A percentile compares a stretch with the other conserved stretches of the same genome.
Evolutionary conservation across 306 rosid species (phyloP).

Genomic region (Senna tora): DNA sequence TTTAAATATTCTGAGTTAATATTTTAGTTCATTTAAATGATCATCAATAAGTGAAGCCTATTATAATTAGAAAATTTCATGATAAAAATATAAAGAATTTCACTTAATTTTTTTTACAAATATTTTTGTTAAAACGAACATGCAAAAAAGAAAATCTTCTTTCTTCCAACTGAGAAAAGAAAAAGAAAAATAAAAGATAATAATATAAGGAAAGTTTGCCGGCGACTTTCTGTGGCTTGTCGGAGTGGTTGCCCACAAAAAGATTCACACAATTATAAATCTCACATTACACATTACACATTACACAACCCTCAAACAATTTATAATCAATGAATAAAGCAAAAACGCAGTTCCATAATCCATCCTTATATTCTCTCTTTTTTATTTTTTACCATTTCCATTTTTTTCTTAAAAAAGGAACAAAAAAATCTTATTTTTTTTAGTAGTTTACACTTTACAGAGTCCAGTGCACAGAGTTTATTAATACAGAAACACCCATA

Average conservation of each 20-base stretch:
- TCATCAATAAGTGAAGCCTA: too few relatives aligned
- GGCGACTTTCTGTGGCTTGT: slow-evolving; percentile 72
- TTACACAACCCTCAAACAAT: slow-evolving; percentile 35
- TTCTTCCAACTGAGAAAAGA: neutral
- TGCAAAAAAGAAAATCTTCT: neutral
- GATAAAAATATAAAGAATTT: too few relatives aligned
- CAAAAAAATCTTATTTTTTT: neutral
- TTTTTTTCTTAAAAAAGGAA: slow-evolving; percentile 25
- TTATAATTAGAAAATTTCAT: too few relatives aligned
- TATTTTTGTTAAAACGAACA: too few relatives aligned
- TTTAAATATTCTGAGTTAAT: too few relatives aligned
- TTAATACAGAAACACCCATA: slow-evolving; percentile 30
- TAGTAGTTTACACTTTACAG: slow-evolving; percentile 23
- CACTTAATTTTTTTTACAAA: too few relatives aligned
- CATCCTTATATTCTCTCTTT: slow-evolving; percentile 41
- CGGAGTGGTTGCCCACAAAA: slow-evolving; percentile 83
- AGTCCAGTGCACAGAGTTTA: slow-evolving; percentile 20
- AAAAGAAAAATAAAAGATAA: neutral
- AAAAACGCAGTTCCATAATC: slow-evolving; percentile 34
- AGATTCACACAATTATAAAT: slow-evolving; percentile 38
- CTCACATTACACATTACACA: slow-evolving; percentile 9
- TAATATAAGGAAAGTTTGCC: slow-evolving; percentile 43
- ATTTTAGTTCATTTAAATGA: too few relatives aligned
- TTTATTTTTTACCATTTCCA: slow-evolving; percentile 11
- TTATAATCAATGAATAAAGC: slow-evolving; percentile 26